Base-by-base conservation (phyloP, 1,139 yeast genomes). In the Zygotorulaspora mrakii region DNA sequence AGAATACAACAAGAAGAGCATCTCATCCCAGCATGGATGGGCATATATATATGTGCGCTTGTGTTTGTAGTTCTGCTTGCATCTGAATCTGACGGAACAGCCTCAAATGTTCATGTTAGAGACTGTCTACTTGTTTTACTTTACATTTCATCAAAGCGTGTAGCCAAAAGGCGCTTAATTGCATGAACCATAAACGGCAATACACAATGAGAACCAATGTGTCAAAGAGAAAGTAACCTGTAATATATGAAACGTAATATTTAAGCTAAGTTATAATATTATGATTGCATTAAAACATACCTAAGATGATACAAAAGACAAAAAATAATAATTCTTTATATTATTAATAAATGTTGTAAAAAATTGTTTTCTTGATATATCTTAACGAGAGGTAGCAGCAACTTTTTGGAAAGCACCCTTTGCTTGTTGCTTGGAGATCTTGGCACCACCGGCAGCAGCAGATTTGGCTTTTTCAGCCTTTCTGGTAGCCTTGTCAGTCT, bases 401-500 rank as follows among this genome's bases (percentile, higher is more conserved):
- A 87, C 95, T 77, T 86, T 86, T 79, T 85, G 89, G 95, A 81
- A 79, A 72, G 94, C 85, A 79, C 94, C 94, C 77, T 83, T 84
- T 68, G 84, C 83, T 71, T 79, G 85, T 78, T 81, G 86, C 76
- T 83, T 83, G 60, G 89, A 81, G 66, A 81, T 70, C 72, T 76
- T 78, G 55, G 76, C 58, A 64, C 75, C 76, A 67, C 79, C 77
- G 64, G 83, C 68, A 69, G 84, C 88, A 71, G 82, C 91, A 65
- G 73, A 70, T 73, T 81, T 80, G 64, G 95, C 95, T 76, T 83
- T 82, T 65, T 82, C 91, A 67, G 95, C 91, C 81, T 85, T 86
- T 84, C 94, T 89, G 70, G 84, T 79, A 70, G 84, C 91, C 75
- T 87, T 91, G 63, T 79, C 86, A 68, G 81, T 83, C 82, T 86